phyloP scores from a whole-genome alignment of 768 basidiomycete genomes.

The Leccinellum luteum region DNA sequence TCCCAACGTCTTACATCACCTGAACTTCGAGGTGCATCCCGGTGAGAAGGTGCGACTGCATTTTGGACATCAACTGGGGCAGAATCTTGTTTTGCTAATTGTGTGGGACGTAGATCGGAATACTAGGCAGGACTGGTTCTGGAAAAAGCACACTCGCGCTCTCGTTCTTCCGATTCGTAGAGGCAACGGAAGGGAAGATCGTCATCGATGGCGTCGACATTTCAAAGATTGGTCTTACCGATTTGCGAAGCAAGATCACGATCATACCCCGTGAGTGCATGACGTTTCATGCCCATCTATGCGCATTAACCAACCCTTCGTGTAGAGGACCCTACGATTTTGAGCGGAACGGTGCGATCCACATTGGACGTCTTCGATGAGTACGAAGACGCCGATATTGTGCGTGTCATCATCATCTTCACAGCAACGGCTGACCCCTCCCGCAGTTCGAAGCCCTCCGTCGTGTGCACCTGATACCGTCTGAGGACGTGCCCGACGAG shows the following conservation, averaged over 20 bases:
- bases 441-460: conserved; percentile 77
- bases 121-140: conserved; percentile 66
- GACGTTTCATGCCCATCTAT: neutral
- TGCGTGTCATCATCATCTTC: conserved; percentile 33
- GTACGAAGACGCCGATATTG: conserved; percentile 81
- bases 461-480: conserved; percentile 75
- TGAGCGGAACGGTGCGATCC: conserved; percentile 78
- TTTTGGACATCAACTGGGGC: neutral
- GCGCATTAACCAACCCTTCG: neutral
- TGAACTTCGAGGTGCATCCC: conserved; percentile 70
- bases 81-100: neutral
- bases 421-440: neutral
- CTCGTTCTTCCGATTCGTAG: conserved; percentile 90
- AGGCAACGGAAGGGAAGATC: conserved; percentile 74
- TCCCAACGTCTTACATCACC: conserved; percentile 77
- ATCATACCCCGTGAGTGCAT: conserved; percentile 64
- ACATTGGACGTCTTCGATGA: conserved; percentile 86
- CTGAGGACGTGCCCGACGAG: conserved; percentile 44
- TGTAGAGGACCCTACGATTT: conserved; percentile 83
- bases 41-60: conserved; percentile 62
- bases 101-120: conserved; percentile 49
- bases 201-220: conserved; percentile 79
- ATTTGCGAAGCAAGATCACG: conserved; percentile 74
- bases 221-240: conserved; percentile 73
- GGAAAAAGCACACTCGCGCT: conserved; percentile 83